These are phyloP conservation scores for Bremia lactucae DNA, from an alignment of 352 stramenopile species.

Conservation along the genomic window DNA sequence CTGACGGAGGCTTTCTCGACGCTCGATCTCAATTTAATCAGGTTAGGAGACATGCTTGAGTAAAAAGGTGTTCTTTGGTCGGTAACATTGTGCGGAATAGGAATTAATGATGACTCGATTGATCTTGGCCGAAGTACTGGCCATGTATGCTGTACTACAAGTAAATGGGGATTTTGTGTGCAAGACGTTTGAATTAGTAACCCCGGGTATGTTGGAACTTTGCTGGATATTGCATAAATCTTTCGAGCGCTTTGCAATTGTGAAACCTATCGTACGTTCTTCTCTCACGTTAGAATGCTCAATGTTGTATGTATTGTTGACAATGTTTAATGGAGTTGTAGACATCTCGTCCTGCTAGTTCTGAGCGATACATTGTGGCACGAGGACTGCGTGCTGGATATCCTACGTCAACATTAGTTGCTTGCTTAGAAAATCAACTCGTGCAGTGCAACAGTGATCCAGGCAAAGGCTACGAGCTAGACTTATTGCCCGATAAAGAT, in stretches of 20 bases:
- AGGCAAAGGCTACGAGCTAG: neutral
- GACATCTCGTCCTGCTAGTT: constrained; percentile 73
- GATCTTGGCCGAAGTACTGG: constrained; percentile 42
- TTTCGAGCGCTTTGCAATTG: constrained; percentile 48
- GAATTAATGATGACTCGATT: constrained; percentile 55
- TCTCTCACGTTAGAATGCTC: too few relatives aligned
- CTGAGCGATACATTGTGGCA: constrained; percentile 60
- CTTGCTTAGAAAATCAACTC: constrained; percentile 18
- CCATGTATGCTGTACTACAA: constrained; percentile 46
- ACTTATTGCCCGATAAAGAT: constrained; percentile 14
- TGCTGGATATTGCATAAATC: constrained; percentile 51
- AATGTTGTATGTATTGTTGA: neutral
- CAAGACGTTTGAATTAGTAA: constrained; percentile 74
- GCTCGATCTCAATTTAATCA: constrained; percentile 51
- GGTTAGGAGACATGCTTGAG: constrained; percentile 13
- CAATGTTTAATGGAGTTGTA: constrained; percentile 11
- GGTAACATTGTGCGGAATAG: too few relatives aligned
- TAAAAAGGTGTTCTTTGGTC: too few relatives aligned
- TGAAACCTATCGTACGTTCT: constrained; percentile 44
- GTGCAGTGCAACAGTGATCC: constrained; percentile 2
- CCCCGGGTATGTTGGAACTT: constrained; percentile 45
- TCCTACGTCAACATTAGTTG: constrained; percentile 14
- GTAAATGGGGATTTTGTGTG: constrained; percentile 50
- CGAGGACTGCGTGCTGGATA: constrained; percentile 13
- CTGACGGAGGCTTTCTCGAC: constrained; percentile 65